phyloP scores from a whole-genome alignment of 2,329 filamentous ascomycete genomes.

The Trichoderma sp. region DNA sequence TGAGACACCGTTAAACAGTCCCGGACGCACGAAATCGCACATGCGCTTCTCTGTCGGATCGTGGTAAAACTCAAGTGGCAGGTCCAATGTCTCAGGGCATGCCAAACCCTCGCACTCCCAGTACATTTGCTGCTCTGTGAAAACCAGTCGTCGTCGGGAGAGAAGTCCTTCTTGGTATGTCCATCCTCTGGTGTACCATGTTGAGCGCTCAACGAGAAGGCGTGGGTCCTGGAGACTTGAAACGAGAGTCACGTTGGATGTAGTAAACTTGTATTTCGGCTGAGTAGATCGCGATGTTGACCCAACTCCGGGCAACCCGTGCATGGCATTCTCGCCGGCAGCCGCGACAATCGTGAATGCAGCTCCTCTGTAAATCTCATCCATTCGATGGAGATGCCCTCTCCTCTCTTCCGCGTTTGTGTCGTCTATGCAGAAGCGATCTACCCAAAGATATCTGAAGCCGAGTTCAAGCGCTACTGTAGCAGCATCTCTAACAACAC shows the following conservation, averaged over 20 bases:
- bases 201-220: slow-evolving; percentile 35
- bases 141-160: slow-evolving; percentile 41
- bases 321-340: slow-evolving; percentile 37
- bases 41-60: slow-evolving; percentile 39
- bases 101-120: slow-evolving; percentile 45
- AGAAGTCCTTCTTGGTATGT: slow-evolving; percentile 45
- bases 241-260: slow-evolving; percentile 38
- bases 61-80: slow-evolving; percentile 39
- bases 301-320: slow-evolving; percentile 41
- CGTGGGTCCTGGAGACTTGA: slow-evolving; percentile 38
- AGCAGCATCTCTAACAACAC: slow-evolving; percentile 38
- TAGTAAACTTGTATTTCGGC: slow-evolving; percentile 38
- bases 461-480: slow-evolving; percentile 37
- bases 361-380: slow-evolving; percentile 41
- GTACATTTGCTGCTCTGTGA: slow-evolving; percentile 44
- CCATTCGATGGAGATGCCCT: slow-evolving; percentile 41
- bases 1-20: slow-evolving; percentile 40
- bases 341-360: slow-evolving; percentile 44
- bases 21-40: slow-evolving; percentile 41
- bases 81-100: slow-evolving; percentile 39
- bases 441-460: slow-evolving; percentile 43
- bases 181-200: slow-evolving; percentile 43
- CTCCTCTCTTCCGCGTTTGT: slow-evolving; percentile 31
- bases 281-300: slow-evolving; percentile 33
- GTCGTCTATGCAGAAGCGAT: slow-evolving; percentile 40